Evolutionary conservation across 2,329 filamentous ascomycete species (phyloP).

Genomic region (Rosellinia necatrix): DNA sequence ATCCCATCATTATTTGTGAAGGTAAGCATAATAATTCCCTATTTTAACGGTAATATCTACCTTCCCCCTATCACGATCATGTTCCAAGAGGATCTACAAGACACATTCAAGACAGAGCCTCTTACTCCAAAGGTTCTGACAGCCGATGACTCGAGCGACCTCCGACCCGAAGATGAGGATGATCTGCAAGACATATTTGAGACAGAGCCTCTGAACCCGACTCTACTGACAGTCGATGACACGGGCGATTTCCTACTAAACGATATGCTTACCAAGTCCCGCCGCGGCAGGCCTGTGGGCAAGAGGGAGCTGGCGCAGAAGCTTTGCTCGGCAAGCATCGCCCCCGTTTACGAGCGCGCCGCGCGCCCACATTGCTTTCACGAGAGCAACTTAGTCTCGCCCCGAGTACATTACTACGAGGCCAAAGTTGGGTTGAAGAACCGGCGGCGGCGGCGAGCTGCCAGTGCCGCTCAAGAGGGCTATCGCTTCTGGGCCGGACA

Average conservation of each 20-base stretch:
- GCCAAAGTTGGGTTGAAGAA: too few relatives aligned
- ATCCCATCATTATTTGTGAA: neutral
- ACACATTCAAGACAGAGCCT: too few relatives aligned
- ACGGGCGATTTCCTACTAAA: neutral
- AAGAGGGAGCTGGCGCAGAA: neutral
- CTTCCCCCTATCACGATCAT: too few relatives aligned
- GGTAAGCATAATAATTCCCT: too few relatives aligned
- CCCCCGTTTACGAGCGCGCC: neutral
- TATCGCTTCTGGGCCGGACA: neutral
- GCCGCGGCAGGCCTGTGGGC: neutral
- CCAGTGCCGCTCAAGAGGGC: neutral
- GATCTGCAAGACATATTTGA: neutral
- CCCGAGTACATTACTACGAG: too few relatives aligned
- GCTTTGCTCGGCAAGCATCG: neutral
- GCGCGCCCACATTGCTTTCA: neutral
- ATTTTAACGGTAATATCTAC: too few relatives aligned
- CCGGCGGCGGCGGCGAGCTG: neutral
- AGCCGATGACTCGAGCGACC: too few relatives aligned
- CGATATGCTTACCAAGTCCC: neutral
- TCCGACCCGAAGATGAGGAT: too few relatives aligned
- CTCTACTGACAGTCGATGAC: neutral
- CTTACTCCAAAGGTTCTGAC: too few relatives aligned
- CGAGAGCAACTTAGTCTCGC: neutral
- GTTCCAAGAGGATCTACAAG: too few relatives aligned
- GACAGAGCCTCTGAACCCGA: neutral